Evolutionary conservation across 805 yeast genomes (phyloP).

Genomic region (Lipomyces mesembrius): DNA sequence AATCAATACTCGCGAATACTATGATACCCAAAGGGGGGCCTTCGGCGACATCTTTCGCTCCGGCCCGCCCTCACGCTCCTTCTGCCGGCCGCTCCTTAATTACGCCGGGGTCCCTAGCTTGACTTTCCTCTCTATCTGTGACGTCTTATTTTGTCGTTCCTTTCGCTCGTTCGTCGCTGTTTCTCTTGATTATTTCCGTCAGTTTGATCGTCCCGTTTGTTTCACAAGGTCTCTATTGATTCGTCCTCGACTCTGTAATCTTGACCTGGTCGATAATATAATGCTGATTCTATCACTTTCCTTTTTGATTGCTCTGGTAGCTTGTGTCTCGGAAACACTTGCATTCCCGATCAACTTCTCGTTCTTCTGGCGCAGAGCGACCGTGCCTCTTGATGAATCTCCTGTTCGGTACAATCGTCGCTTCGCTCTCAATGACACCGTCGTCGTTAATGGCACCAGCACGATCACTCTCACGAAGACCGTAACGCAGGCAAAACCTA

Average conservation of each 20-base stretch:
- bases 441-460: not conserved
- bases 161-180: not conserved
- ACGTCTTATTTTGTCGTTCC: not conserved
- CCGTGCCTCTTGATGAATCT: not conserved
- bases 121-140: not conserved
- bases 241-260: not conserved
- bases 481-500: not conserved
- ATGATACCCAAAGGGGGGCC: not conserved
- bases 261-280: not conserved
- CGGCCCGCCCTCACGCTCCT: not conserved
- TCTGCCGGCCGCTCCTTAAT: not conserved
- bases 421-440: not conserved
- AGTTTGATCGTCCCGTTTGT: not conserved
- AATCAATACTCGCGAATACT: not conserved
- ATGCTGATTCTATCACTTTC: not conserved
- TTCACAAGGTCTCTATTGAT: not conserved
- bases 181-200: not conserved
- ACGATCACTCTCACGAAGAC: not conserved
- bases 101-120: not conserved
- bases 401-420: constrained; percentile 3
- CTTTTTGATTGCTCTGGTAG: not conserved
- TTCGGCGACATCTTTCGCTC: not conserved
- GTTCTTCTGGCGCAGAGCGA: not conserved
- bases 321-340: not conserved
- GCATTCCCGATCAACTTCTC: not conserved